Conservation (phyloP, 306 rosid species). For the Herpetospermum pedunculosum region DNA sequence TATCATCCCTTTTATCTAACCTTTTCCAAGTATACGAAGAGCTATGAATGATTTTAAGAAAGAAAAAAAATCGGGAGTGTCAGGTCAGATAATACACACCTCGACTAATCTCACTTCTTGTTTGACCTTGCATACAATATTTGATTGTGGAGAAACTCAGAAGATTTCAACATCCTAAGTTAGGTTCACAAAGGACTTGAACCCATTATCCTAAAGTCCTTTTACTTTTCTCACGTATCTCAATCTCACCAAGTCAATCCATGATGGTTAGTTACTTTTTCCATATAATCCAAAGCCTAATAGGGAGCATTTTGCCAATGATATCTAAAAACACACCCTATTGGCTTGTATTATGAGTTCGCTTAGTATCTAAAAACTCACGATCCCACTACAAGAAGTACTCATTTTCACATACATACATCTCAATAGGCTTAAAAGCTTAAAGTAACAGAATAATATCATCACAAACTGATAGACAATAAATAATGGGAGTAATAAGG, state of each 20-base stretch:
- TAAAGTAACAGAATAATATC: not conserved
- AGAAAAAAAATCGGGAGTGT: not conserved
- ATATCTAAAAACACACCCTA: not conserved
- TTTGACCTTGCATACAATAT: not conserved
- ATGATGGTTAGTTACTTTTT: not conserved
- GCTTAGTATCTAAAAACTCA: not conserved
- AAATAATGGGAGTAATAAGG: not conserved
- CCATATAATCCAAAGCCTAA: not conserved
- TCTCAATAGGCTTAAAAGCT: not conserved
- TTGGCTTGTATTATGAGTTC: not conserved
- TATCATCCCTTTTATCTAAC: not conserved
- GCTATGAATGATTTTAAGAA: not conserved
- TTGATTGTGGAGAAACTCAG: not conserved
- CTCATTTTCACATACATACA: not conserved
- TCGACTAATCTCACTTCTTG: not conserved
- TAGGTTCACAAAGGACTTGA: not conserved
- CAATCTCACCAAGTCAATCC: not conserved
- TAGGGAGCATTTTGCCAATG: not conserved
- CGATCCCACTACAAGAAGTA: not conserved
- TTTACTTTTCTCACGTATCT: not conserved
- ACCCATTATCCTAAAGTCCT: not conserved
- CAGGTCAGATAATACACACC: not conserved
- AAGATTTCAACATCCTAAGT: not conserved
- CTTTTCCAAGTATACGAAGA: not conserved
- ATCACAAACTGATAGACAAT: not conserved